Evolutionary conservation across 2,329 filamentous ascomycete species (phyloP).

Genomic region (Fusarium phyllophilum): DNA sequence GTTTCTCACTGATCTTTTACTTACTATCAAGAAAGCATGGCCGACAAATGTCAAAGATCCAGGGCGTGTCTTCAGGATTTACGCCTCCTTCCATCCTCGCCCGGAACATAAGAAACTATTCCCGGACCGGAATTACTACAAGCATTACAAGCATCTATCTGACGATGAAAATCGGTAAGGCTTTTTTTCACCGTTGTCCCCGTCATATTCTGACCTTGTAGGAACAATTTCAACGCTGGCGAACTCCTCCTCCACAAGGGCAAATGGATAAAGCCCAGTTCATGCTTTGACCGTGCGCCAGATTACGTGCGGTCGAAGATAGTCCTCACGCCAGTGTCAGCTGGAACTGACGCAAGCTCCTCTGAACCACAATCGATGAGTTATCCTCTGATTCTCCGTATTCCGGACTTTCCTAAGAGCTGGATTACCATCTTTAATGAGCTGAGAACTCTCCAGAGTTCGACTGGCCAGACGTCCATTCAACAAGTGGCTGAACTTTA

Average conservation of each 20-base stretch:
- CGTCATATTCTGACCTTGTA: neutral
- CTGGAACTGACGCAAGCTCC: neutral
- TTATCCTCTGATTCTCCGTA: neutral
- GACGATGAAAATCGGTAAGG: neutral
- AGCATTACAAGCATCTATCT: neutral
- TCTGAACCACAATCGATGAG: neutral
- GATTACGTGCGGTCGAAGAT: neutral
- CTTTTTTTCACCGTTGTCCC: neutral
- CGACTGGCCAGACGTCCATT: neutral
- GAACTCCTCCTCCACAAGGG: neutral
- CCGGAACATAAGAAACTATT: accelerated
- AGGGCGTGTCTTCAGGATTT: neutral
- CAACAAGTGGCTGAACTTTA: neutral
- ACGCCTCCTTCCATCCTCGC: neutral
- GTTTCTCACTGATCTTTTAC: neutral
- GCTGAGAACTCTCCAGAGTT: neutral
- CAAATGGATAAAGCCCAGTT: neutral
- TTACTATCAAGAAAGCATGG: neutral
- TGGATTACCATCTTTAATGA: neutral
- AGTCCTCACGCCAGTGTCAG: neutral
- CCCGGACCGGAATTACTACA: too few relatives aligned
- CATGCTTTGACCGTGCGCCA: neutral
- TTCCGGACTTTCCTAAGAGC: neutral
- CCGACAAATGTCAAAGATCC: neutral
- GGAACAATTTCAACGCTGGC: neutral